A percentile compares a stretch with the other conserved stretches of the same genome.
Evolutionary conservation across 78 protist species (phyloP).

Genomic region (Pigoraptor vietnamica): DNA sequence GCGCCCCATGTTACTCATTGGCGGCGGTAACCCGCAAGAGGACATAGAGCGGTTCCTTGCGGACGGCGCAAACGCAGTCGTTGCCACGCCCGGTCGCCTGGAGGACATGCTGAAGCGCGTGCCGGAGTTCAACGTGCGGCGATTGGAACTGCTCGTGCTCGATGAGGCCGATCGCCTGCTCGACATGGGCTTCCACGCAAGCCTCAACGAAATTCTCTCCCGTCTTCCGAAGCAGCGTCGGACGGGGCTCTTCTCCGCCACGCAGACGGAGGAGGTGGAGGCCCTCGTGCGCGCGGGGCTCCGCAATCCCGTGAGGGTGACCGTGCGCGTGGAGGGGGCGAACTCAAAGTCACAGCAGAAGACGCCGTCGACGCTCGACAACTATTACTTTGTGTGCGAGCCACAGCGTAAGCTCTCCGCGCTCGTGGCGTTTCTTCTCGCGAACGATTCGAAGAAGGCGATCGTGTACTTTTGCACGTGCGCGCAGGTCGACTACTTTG

Average conservation of each 20-base stretch:
- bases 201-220: conserved; percentile 46
- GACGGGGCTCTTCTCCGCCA: conserved; percentile 73
- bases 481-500: conserved; percentile 61
- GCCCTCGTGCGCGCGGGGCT: conserved; percentile 30
- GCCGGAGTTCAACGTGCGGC: not conserved
- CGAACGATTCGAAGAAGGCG: too few relatives aligned
- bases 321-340: not conserved
- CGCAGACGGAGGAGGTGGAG: conserved; percentile 41
- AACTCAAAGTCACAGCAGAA: not conserved
- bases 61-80: conserved; percentile 68
- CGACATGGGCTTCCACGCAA: conserved; percentile 94
- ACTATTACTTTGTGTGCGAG: conserved; percentile 17
- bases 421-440: conserved; percentile 16
- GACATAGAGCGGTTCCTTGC: conserved; percentile 15
- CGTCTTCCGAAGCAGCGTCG: conserved; percentile 8
- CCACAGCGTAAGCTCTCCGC: conserved; percentile 4
- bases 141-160: conserved; percentile 19
- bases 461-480: conserved; percentile 68
- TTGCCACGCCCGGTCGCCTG: conserved; percentile 76
- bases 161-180: conserved; percentile 95
- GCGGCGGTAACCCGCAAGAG: conserved; percentile 76
- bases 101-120: conserved; percentile 23
- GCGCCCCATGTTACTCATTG: conserved; percentile 68
- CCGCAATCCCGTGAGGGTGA: conserved; percentile 59
- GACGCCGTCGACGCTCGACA: conserved; percentile 34